Evolutionary conservation across 805 yeast species (phyloP), one percentile per base, ranked within the genome.

Genomic region (Myxozyma nipponensis): DNA sequence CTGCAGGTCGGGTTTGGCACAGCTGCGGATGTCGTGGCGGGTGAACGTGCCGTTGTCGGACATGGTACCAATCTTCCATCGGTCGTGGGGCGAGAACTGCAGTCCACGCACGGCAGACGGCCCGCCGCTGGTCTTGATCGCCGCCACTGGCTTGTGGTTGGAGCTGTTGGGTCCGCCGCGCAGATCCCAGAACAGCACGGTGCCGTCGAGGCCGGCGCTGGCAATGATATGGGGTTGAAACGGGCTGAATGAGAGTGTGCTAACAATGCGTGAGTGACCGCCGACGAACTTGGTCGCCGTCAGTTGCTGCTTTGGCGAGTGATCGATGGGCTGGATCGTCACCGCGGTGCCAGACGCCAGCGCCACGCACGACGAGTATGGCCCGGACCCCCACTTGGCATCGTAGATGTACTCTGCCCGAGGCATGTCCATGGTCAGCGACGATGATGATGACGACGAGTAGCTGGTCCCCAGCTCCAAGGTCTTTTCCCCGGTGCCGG

Each of bases 21-120:
- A 82, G 34, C 77, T 76, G 49, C 98, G 75, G n/a, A 86, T 61
- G 68, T 93, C 98, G 81, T 86, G 90, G 58, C 84, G 81, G 59
- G 85, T 81, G n/a, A 91, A 74, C 2, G 86, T 78, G 15, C 98
- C 98, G 1, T 87, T 80, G 65, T 93, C 98, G 66, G 86, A 91
- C 5, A 86, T 88, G 1, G 90, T 81, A 1, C 89, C 84, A 45
- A 91, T 73, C 37, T 77, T 74, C 53, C 77, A 72, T 3, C 77
- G 68, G 24, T 79, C 74, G 58, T 75, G 78, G 7, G 80, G 81
- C 58, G 77, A 72, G 68, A 77, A 78, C 61, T 76, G 76, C 4
- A 77, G 72, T 46, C 79, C 81, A 56, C 84, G 69, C 21, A 35
- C 38, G 17, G 38, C 38, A 35, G 38, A 5, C 7, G 13, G 10